phyloP scores from a whole-genome alignment of 768 basidiomycete species.

The Amanita brunnescens region DNA sequence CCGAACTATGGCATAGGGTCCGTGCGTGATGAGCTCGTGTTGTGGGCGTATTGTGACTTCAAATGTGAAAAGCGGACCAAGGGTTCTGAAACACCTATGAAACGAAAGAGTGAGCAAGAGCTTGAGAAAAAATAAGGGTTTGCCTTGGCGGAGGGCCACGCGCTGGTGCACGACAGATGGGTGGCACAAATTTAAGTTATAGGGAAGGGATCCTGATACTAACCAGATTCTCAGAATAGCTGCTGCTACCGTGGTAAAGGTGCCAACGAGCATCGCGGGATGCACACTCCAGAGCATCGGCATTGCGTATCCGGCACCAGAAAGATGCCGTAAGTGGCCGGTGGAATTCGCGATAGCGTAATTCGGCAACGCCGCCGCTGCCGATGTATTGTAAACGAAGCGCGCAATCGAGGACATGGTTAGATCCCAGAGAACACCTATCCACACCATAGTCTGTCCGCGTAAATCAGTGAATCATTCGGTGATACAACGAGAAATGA shows the following conservation, averaged over 20 bases:
- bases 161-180: background rate
- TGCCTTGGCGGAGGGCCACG: background rate
- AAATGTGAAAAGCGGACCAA: slow-evolving; percentile 35
- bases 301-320: slow-evolving; percentile 4
- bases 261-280: slow-evolving; percentile 18
- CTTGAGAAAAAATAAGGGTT: background rate
- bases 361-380: background rate
- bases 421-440: slow-evolving; percentile 16
- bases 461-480: slow-evolving; percentile 3
- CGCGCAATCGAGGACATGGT: slow-evolving; percentile 4
- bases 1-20: slow-evolving; percentile 35
- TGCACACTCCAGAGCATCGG: slow-evolving; percentile 12
- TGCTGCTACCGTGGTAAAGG: slow-evolving; percentile 17
- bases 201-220: slow-evolving; percentile 2
- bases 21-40: slow-evolving; percentile 33
- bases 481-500: background rate
- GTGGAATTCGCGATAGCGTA: slow-evolving; percentile 3
- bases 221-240: slow-evolving; percentile 25
- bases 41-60: slow-evolving; percentile 31
- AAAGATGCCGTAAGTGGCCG: slow-evolving; percentile 4
- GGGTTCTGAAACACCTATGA: slow-evolving; percentile 29
- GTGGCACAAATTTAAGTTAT: background rate
- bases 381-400: slow-evolving; percentile 5
- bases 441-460: slow-evolving; percentile 22
- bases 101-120: slow-evolving; percentile 1